Evolutionary conservation across 2,329 filamentous ascomycete species (phyloP), one percentile per base, ranked within the genome.

Genomic region (Trichoderma sp.): DNA sequence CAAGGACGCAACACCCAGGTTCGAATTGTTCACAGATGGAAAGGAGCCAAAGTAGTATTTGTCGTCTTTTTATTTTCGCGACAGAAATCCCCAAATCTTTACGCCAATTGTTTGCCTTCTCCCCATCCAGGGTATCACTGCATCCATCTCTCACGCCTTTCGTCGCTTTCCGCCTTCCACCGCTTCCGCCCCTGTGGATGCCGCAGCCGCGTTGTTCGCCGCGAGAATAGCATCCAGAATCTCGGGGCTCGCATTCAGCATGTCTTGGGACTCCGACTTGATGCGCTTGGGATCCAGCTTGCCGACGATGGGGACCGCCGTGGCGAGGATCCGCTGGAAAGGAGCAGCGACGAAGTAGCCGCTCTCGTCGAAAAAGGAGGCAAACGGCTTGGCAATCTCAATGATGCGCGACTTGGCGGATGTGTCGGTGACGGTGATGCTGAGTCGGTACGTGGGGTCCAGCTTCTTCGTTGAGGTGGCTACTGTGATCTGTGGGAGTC

Each of bases 371-470:
- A 94, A 95, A 90, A 90, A 95, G 61, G 85, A 82, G 41, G 85
- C 85, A 75, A 95, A 94, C 43, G 89, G 83, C 51, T 84, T 83
- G 67, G 83, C 78, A 67, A 93, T 77, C 68, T 86, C 81, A 66
- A 86, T 73, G 19, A 79, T 80, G 67, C 82, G 73, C 47, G 76
- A 69, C 59, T 76, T 74, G 66, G 74, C 75, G 44, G 74, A 72
- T 66, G 77, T 79, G 58, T 71, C 56, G 43, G 80, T 81, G 63
- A 87, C 78, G 54, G 81, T 83, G 59, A 97, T 82, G 50, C 84
- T 87, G 67, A 97, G 79, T 73, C 90, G 85, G 81, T 99, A 99
- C 51, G 88, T 84, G 0, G 93, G 92, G 45, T 89, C 85, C 77
- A 93, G 87, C 76, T 97, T 97, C 73, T 90, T 89, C 0, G 87